A percentile compares a stretch with the other conserved stretches of the same genome.
phyloP scores from a whole-genome alignment of 805 yeast species.

The Maudiozyma saulgeensis region DNA sequence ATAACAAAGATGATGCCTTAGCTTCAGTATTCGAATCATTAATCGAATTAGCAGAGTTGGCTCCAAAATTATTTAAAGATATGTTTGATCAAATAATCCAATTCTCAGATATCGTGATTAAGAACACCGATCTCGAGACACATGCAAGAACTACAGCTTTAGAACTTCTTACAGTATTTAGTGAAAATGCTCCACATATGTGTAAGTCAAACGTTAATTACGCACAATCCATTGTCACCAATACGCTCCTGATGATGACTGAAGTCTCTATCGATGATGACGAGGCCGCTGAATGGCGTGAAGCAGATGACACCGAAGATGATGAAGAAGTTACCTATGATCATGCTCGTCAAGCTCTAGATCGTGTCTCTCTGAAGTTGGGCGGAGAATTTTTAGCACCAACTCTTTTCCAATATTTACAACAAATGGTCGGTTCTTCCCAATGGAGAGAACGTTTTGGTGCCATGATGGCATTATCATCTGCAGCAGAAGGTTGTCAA shows the following conservation, averaged over 20 bases:
- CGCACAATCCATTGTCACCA: slow-evolving; percentile 59
- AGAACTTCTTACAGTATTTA: slow-evolving; percentile 81
- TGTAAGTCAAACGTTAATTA: slow-evolving; percentile 72
- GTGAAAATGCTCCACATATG: slow-evolving; percentile 92
- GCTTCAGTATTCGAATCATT: slow-evolving; percentile 82
- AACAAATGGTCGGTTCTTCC: slow-evolving; percentile 65
- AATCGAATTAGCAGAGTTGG: slow-evolving; percentile 83
- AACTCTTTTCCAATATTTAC: slow-evolving; percentile 78
- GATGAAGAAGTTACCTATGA: slow-evolving; percentile 82
- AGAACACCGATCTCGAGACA: slow-evolving; percentile 71
- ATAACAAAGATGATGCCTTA: slow-evolving; percentile 71
- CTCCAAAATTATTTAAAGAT: slow-evolving; percentile 88
- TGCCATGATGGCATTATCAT: slow-evolving; percentile 90
- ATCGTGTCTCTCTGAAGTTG: slow-evolving; percentile 74
- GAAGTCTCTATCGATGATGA: slow-evolving; percentile 87
- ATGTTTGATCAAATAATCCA: slow-evolving; percentile 85
- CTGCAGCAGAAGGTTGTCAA: slow-evolving; percentile 95
- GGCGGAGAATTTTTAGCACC: slow-evolving; percentile 79
- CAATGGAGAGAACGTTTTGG: slow-evolving; percentile 96
- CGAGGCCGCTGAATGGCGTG: slow-evolving; percentile 81
- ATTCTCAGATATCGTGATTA: slow-evolving; percentile 76
- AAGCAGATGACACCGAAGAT: slow-evolving; percentile 66
- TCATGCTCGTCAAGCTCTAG: slow-evolving; percentile 91
- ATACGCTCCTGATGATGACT: slow-evolving; percentile 76
- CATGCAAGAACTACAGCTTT: slow-evolving; percentile 75